Base-by-base conservation (phyloP, 2,329 filamentous ascomycete species). In the Fusarium sororula region DNA sequence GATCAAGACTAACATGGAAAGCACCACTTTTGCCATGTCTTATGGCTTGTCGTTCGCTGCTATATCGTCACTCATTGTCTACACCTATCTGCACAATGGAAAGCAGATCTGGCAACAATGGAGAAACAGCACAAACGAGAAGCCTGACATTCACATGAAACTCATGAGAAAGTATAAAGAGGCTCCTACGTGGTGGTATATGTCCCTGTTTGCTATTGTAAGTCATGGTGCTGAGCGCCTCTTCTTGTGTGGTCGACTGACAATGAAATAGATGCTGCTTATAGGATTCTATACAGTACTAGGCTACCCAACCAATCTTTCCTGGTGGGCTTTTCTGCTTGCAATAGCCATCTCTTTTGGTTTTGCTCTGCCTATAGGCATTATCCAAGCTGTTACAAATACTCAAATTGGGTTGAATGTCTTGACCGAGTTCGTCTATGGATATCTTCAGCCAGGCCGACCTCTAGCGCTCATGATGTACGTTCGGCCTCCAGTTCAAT, bases 11-110 rank as follows among this genome's bases (percentile, higher is more conserved):
- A 8, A 79, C 63, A 26, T 37, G 8, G 24, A 7, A 55, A 93
- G 91, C 71, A 94, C 92, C 2, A 92, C 92, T 0, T 94, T 94
- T 78, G 88, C 91, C 69, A 82, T 94, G 66, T 86, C 87, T 1
- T 94, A 94, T 75, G 93, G 92, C 2, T 82, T 94, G 5, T 93
- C 90, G 0, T 94, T 94, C 78, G 92, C 93, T 7, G 88, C 91
- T 56, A 92, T 94, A 45, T 85, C 92, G 1, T 88, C 92, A 0
- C 86, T 94, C 3, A 82, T 94, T n/a, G 87, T 93, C 0, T 90
- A 94, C 77, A 92, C 90, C 0, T 89, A 85, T 70, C 83, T 94
- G 8, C 90, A 93, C 80, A 89, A 94, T 68, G 87, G 92, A 39
- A 85, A 89, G 71, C 89, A 90, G 60, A 91, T 94, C 55, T 91